Conservation (phyloP, 805 yeast genomes). For the Komagataella populi region DNA sequence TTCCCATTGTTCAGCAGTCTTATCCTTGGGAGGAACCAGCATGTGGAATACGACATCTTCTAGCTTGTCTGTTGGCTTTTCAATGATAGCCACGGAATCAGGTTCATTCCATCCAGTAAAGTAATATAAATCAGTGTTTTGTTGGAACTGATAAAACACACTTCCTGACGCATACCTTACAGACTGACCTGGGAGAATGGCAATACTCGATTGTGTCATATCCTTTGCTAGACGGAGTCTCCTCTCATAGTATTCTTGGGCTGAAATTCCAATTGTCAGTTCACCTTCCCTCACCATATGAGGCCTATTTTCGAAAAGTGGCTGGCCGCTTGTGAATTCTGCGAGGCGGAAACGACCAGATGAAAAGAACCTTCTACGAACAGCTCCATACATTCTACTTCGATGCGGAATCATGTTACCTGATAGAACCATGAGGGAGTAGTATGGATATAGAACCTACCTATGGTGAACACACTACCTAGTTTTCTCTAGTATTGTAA, state of each 20-base stretch:
- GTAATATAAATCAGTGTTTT: conserved; percentile 78
- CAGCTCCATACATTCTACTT: neutral
- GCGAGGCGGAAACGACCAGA: neutral
- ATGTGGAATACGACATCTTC: conserved; percentile 53
- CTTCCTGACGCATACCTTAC: conserved; percentile 78
- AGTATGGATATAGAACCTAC: neutral
- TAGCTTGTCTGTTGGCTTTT: conserved; percentile 39
- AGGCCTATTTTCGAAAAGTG: conserved; percentile 76
- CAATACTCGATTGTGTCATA: conserved; percentile 52
- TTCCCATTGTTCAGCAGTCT: conserved; percentile 81
- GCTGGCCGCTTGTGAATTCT: conserved; percentile 58
- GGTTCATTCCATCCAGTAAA: conserved; percentile 92
- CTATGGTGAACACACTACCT: neutral
- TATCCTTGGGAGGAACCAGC: conserved; percentile 77
- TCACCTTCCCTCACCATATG: conserved; percentile 62
- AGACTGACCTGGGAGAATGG: conserved; percentile 60
- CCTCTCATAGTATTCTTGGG: conserved; percentile 69
- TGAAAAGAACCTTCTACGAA: neutral
- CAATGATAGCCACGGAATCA: conserved; percentile 55
- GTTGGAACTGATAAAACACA: conserved; percentile 87
- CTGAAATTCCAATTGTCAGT: conserved; percentile 78
- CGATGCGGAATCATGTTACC: neutral
- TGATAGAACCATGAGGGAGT: neutral
- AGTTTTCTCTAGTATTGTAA: neutral
- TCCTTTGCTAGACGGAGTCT: conserved; percentile 41